Evolutionary conservation across 2,329 filamentous ascomycete species (phyloP), one percentile per base, ranked within the genome.

Genomic region (Paecilomyces sp.): DNA sequence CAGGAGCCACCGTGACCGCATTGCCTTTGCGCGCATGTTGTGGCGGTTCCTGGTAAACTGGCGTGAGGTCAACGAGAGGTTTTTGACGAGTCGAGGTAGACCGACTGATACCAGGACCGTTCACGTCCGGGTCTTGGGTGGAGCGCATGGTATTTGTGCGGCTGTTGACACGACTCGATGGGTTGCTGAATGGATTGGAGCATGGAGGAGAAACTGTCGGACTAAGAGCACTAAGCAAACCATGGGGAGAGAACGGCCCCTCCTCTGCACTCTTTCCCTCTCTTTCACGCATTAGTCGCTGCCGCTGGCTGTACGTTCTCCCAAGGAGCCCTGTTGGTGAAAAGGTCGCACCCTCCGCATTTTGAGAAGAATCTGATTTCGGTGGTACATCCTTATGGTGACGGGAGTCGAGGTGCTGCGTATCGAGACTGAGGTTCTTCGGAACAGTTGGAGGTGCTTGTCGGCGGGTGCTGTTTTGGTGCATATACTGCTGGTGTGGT

Each of bases 1-100:
- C 75, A 1, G 68, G 67, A 24, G 73, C 72, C n/a, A 70, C 87
- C 80, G 18, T 64, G 8, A 77, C 67, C n/a, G 72, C 75, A 55
- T 71, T 68, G 3, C 71, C 74, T 57, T 72, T 74, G 30, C 68
- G 67, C 4, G 59, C 62, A 60, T 75, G 71, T 47, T 74, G 72
- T 1, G 87, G 87, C 6, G 86, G 81, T 62, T 89, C 86, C 56
- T 82, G 79, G 67, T 87, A 88, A 55, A 80, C 78, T 0, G 86
- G 85, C 0, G 85, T 86, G 50, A 91, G 79, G 67, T 90, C 88
- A 31, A 92, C 75, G 5, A 92, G 79, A 1, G 89, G 79, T 66
- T 72, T 76, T 25, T 73, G 69, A 5, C 67, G 71, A 56, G 72
- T 64, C 1, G 82, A 83, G n/a, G 71, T 73, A n/a, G 77, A 77